Evolutionary conservation across 306 rosid species (phyloP).

Genomic region (Trifolium subterraneum): DNA sequence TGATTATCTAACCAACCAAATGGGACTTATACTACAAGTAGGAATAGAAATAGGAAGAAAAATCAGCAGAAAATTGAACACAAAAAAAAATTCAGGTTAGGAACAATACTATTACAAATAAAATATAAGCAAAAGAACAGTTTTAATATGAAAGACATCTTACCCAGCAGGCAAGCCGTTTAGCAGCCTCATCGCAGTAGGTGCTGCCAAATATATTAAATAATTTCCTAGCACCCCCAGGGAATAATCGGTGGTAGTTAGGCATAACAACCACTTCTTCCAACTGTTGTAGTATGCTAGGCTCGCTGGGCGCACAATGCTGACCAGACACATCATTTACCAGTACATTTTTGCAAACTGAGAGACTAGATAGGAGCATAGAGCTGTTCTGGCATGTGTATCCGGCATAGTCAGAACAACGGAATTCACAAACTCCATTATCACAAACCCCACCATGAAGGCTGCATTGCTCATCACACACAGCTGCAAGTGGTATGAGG

Average conservation of each 20-base stretch:
- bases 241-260: constrained; percentile 89
- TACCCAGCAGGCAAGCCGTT: constrained; percentile 98
- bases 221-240: constrained; percentile 91
- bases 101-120: constrained; percentile 7
- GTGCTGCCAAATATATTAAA: constrained; percentile 84
- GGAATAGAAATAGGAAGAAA: constrained; percentile 5
- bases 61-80: constrained; percentile 1
- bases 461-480: constrained; percentile 98
- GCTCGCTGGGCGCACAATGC: constrained; percentile 97
- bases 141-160: constrained; percentile 23
- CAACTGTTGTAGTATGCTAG: constrained; percentile 89
- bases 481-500: constrained; percentile 62
- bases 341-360: constrained; percentile 75
- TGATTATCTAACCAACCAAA: background rate
- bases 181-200: constrained; percentile 89
- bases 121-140: constrained; percentile 12
- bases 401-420: constrained; percentile 97
- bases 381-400: constrained; percentile 98
- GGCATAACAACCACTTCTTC: constrained; percentile 98
- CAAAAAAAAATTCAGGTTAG: constrained; percentile 8
- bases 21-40: background rate
- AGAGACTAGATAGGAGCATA: constrained; percentile 74
- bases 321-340: constrained; percentile 82
- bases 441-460: constrained; percentile 99
- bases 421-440: constrained; percentile 95